Base-by-base conservation (phyloP, 2,329 filamentous ascomycete genomes). In the Aspergillus quadricinctus region DNA sequence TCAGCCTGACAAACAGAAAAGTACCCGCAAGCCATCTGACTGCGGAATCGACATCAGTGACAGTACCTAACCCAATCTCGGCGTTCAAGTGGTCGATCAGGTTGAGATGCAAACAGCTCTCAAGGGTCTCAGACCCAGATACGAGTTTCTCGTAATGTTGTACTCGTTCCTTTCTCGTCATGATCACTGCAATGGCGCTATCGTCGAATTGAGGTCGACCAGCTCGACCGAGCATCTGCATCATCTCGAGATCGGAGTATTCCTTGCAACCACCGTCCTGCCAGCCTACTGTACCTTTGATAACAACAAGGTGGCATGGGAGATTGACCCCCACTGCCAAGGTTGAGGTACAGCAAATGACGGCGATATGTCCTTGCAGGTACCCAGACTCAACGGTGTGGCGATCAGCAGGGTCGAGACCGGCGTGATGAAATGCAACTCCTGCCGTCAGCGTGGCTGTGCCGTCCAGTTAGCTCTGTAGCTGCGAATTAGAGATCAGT, bases 141-240 rank as follows among this genome's bases (percentile, higher is more conserved):
- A 90, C 83, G 77, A 95, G 85, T 61, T 79, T 84, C 63, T 92
- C 83, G 65, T 94, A 95, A 50, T 83, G 80, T 2, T 78, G 66
- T 5, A 84, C 82, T 50, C 86, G 88, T 4, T 84, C 77, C n/a
- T 80, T 77, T 25, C 83, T 82, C 0, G 90, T 94, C 77, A 96
- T 84, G 54, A 96, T 92, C 17, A 94, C 85, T 10, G 89, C 91
- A 41, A 86, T 81, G 3, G 89, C 90, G 56, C 78, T 89, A 50
- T 84, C 81, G 64, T 93, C 91, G 60, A 92, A 95, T 66, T 95
- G 91, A 5, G 91, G 90, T 21, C 90, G 81, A 1, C 91, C 90
- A 51, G 90, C 90, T 60, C 90, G 85, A 6, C 90, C 90, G 50
- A 95, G 82, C 90, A 96, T 95, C 65, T 96, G 90, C 87, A 93